phyloP scores from a whole-genome alignment of 1,139 yeast species.

The Pichia sp. region DNA sequence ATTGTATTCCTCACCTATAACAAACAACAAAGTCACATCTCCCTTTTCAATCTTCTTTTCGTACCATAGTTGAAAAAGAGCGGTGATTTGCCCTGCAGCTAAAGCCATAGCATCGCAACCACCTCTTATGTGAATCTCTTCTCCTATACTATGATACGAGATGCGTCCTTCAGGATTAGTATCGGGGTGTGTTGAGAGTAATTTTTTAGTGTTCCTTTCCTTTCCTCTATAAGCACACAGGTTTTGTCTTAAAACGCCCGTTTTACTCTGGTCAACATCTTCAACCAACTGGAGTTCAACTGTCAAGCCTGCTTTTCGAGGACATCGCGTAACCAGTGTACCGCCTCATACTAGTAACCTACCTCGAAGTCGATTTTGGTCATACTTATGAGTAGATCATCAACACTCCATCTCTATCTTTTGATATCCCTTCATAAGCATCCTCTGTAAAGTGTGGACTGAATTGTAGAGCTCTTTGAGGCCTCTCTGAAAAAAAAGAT shows the following conservation, averaged over 20 bases:
- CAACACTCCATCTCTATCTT: slow-evolving; percentile 6
- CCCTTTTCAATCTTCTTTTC: slow-evolving; percentile 43
- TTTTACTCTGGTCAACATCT: not conserved
- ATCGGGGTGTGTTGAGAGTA: slow-evolving; percentile 62
- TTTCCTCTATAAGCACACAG: slow-evolving; percentile 54
- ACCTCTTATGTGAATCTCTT: slow-evolving; percentile 58
- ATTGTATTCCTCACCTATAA: slow-evolving; percentile 63
- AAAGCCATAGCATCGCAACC: slow-evolving; percentile 64
- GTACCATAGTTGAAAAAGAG: slow-evolving; percentile 43
- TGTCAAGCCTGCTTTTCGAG: not conserved
- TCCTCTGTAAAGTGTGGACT: no score
- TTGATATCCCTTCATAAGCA: no score
- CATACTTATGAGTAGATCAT: not conserved
- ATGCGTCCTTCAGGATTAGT: slow-evolving; percentile 61
- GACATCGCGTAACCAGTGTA: not conserved
- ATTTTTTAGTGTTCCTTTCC: slow-evolving; percentile 43
- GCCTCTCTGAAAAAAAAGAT: no score
- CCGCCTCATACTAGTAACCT: slow-evolving; percentile 4
- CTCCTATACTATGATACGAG: slow-evolving; percentile 52
- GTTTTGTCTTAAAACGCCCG: slow-evolving; percentile 40
- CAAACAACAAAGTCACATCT: slow-evolving; percentile 56
- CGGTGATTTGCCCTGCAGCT: slow-evolving; percentile 55
- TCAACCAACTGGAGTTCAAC: slow-evolving; percentile 7
- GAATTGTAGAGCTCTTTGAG: no score
- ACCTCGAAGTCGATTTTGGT: slow-evolving; percentile 3